Evolutionary conservation across 192 early-diverging fungal species (phyloP).

Genomic region (Phlyctochytrium arcticum): DNA sequence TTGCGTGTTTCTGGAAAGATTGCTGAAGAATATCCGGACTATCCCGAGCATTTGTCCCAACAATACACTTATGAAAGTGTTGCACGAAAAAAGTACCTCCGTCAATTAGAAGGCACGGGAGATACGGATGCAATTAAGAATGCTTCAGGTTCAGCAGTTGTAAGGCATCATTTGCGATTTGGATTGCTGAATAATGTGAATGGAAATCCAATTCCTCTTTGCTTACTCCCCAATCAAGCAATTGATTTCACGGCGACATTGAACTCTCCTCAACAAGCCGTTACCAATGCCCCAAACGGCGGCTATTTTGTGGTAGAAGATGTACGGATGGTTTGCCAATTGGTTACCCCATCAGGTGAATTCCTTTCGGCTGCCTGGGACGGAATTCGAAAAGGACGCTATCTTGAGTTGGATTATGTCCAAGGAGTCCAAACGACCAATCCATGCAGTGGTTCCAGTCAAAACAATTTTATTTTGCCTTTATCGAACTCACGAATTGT

Average conservation of each 20-base stretch:
- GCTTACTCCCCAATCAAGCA: constrained; percentile 2
- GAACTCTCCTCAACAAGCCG: background rate
- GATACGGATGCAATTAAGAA: background rate
- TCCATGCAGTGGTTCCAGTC: background rate
- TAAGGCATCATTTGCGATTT: background rate
- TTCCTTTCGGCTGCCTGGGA: background rate
- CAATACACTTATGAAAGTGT: background rate
- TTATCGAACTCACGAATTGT: background rate
- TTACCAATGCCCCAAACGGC: background rate
- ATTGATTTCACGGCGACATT: background rate
- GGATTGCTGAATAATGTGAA: background rate
- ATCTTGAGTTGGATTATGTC: background rate
- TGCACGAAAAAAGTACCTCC: background rate
- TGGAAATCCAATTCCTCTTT: background rate
- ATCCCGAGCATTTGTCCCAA: background rate
- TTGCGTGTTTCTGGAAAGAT: background rate
- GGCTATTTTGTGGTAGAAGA: background rate
- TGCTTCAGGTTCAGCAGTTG: background rate
- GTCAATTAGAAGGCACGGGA: background rate
- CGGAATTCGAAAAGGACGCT: background rate
- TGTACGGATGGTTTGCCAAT: background rate
- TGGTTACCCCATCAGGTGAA: background rate
- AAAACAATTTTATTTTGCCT: background rate
- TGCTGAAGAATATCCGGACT: background rate
- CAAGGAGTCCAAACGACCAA: background rate